These are phyloP conservation scores for Penicillium paradoxum DNA, from an alignment of 495 filamentous ascomycete genomes.

Conservation along the genomic window DNA sequence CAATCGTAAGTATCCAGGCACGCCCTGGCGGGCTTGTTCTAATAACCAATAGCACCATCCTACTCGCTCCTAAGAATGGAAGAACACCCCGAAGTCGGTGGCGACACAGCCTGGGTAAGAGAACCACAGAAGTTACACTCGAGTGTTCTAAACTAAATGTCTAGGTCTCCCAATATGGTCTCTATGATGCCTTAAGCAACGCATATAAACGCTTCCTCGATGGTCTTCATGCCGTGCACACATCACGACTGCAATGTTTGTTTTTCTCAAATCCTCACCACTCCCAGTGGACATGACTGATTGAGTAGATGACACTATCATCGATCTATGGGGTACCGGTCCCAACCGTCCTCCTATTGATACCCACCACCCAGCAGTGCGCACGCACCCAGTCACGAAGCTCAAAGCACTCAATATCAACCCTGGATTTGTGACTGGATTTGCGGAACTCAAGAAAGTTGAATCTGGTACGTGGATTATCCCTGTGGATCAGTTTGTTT, in stretches of 20 bases:
- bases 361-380: conserved; percentile 50
- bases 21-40: background rate
- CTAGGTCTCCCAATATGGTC: conserved; percentile 43
- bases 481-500: background rate
- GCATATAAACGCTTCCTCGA: conserved; percentile 45
- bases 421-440: conserved; percentile 45
- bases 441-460: conserved; percentile 51
- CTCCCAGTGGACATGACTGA: conserved; percentile 1
- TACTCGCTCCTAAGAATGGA: conserved; percentile 53
- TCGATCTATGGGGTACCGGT: conserved; percentile 44
- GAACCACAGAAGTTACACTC: background rate
- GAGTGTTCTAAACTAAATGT: background rate
- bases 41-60: conserved; percentile 27
- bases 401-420: conserved; percentile 50
- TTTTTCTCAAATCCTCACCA: background rate
- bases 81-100: conserved; percentile 49
- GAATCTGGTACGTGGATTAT: conserved; percentile 30
- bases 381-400: conserved; percentile 51
- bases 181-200: conserved; percentile 47
- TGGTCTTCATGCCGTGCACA: conserved; percentile 47
- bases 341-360: conserved; percentile 49
- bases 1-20: conserved; percentile 28
- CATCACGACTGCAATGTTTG: conserved; percentile 41
- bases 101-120: conserved; percentile 47
- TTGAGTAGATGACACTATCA: conserved; percentile 22